phyloP scores from a whole-genome alignment of 2,329 filamentous ascomycete species.

The Coleophoma cylindrospora region DNA sequence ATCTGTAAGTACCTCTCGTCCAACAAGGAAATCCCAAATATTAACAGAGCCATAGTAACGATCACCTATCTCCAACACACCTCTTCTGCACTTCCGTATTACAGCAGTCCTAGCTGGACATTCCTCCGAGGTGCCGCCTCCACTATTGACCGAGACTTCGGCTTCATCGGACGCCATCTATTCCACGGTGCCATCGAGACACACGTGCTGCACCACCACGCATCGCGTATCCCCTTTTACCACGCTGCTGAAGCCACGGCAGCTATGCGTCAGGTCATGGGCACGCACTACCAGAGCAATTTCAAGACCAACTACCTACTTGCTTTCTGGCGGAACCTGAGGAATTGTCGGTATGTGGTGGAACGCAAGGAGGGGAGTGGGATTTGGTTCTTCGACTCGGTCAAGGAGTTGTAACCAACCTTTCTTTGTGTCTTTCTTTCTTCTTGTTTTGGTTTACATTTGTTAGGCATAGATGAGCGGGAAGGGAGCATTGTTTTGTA shows the following conservation, averaged over 20 bases:
- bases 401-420: no score
- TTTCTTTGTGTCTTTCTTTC: no score
- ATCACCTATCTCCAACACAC: conserved; percentile 74
- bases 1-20: conserved; percentile 39
- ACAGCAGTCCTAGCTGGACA: conserved; percentile 51
- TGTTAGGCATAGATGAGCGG: no score
- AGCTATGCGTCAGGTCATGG: conserved; percentile 46
- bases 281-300: conserved; percentile 41
- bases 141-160: conserved; percentile 57
- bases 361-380: not conserved
- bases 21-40: conserved; percentile 8
- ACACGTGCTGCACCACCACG: conserved; percentile 55
- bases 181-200: conserved; percentile 59
- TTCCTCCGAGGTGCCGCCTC: conserved; percentile 54
- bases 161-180: conserved; percentile 53
- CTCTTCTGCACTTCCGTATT: conserved; percentile 51
- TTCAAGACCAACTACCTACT: not conserved
- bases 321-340: not conserved
- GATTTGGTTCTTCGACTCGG: not conserved
- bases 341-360: not conserved
- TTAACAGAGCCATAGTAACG: conserved; percentile 43
- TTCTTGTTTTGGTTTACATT: no score
- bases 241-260: conserved; percentile 47
- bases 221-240: conserved; percentile 54
- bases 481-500: no score